phyloP scores from a whole-genome alignment of 2,329 filamentous ascomycete species.

The Teratosphaeria zuluensis region DNA sequence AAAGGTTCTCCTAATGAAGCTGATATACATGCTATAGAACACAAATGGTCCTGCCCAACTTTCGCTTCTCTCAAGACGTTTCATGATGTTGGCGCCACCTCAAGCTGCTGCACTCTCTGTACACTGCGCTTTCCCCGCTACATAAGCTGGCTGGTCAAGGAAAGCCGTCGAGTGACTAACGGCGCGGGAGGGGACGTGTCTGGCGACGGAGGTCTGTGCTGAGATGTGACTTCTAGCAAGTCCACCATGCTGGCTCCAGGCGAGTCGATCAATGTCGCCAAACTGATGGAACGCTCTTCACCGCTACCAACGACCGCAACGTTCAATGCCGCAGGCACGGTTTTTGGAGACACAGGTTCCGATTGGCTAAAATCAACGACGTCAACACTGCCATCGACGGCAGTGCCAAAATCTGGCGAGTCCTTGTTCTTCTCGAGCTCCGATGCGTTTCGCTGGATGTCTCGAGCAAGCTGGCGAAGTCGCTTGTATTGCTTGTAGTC shows the following conservation, averaged over 20 bases:
- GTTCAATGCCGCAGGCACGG: not conserved
- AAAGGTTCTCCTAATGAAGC: not conserved
- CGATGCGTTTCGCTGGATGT: not conserved
- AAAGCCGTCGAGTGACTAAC: not conserved
- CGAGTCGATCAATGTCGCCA: not conserved
- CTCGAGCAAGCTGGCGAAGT: conserved; percentile 14
- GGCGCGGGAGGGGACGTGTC: not conserved
- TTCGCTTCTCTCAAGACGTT: not conserved
- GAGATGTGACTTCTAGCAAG: not conserved
- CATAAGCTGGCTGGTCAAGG: not conserved
- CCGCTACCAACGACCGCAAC: not conserved
- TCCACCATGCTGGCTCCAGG: not conserved
- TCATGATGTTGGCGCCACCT: not conserved
- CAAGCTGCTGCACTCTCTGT: not conserved
- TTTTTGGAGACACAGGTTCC: not conserved
- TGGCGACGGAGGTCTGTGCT: not conserved
- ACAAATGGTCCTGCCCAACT: not conserved
- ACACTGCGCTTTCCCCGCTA: not conserved
- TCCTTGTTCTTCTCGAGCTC: not conserved
- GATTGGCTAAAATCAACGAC: not conserved
- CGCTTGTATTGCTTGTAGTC: conserved; percentile 41
- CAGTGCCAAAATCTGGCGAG: not conserved
- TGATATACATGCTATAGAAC: not conserved
- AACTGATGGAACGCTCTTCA: not conserved
- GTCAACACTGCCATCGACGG: not conserved